Conservation (phyloP, 371 early-diverging fungal genomes). For the Saksenaea oblongispora region DNA sequence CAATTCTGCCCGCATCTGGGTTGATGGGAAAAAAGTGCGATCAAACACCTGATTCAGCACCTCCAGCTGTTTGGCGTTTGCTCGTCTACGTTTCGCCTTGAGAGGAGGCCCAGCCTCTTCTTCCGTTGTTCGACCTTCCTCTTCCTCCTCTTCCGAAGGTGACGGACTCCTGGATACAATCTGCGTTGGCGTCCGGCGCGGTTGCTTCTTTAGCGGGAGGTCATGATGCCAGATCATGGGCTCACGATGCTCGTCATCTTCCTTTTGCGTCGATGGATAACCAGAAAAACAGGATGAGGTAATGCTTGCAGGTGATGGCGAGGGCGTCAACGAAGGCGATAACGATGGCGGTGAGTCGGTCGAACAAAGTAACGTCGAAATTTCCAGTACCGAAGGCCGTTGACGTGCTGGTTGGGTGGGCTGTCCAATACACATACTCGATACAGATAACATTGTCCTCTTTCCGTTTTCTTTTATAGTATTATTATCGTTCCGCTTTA, state of each 20-base stretch:
- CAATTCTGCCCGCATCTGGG: conserved; percentile 82
- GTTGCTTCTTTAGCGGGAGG: background rate
- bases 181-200: conserved; percentile 10
- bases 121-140: conserved; percentile 4
- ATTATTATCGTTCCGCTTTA: too few species aligned
- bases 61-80: conserved; percentile 55
- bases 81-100: conserved; percentile 55
- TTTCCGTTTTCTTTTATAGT: background rate
- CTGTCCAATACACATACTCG: conserved; percentile 7
- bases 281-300: conserved; percentile 5
- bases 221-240: conserved; percentile 5
- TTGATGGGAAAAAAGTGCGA: conserved; percentile 64
- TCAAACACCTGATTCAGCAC: conserved; percentile 60
- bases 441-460: conserved; percentile 12
- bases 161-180: background rate
- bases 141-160: conserved; percentile 21
- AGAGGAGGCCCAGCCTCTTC: conserved; percentile 17
- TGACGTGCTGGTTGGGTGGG: background rate
- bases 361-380: conserved; percentile 29
- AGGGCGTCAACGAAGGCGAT: conserved; percentile 22
- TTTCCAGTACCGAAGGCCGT: conserved; percentile 42
- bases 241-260: background rate
- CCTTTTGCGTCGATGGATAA: background rate
- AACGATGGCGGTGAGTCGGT: conserved; percentile 22
- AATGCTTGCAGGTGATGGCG: conserved; percentile 3